These are phyloP conservation scores for Saccharomyces mikatae DNA, from an alignment of 805 yeast genomes.

Conservation along the genomic window DNA sequence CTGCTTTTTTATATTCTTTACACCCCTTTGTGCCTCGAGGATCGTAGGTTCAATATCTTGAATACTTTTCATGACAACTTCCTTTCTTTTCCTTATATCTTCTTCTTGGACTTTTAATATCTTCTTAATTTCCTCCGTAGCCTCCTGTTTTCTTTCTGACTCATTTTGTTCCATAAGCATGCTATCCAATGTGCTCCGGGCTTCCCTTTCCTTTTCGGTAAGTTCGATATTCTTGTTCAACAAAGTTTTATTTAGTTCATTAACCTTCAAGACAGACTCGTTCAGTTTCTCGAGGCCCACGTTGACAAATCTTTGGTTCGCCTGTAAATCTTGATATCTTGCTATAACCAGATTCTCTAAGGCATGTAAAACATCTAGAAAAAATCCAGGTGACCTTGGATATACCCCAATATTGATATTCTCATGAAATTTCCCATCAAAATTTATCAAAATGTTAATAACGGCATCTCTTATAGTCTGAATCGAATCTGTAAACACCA, in stretches of 20 bases:
- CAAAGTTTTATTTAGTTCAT: conserved; percentile 46
- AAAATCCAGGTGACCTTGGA: conserved; percentile 44
- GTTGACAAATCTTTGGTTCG: conserved; percentile 61
- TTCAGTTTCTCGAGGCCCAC: conserved; percentile 66
- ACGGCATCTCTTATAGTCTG: conserved; percentile 38
- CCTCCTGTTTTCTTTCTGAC: conserved; percentile 83
- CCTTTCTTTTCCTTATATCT: conserved; percentile 47
- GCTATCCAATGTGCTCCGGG: conserved; percentile 58
- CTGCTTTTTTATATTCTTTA: conserved; percentile 85
- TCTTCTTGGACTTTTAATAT: conserved; percentile 61
- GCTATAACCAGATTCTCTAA: conserved; percentile 37
- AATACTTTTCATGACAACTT: conserved; percentile 53
- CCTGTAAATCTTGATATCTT: conserved; percentile 46
- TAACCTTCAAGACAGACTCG: conserved; percentile 70
- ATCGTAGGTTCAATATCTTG: conserved; percentile 78
- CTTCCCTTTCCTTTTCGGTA: conserved; percentile 53
- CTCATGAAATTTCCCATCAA: conserved; percentile 34
- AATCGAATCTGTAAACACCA: conserved; percentile 4
- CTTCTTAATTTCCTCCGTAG: conserved; percentile 66
- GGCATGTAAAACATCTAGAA: conserved; percentile 40
- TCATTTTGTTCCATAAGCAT: conserved; percentile 84
- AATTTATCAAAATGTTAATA: conserved; percentile 37
- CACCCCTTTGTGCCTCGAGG: conserved; percentile 76
- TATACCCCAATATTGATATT: neutral
- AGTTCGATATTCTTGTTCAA: conserved; percentile 46